Evolutionary conservation across 2,329 filamentous ascomycete species (phyloP).

Genomic region (Clonostachys chloroleuca): DNA sequence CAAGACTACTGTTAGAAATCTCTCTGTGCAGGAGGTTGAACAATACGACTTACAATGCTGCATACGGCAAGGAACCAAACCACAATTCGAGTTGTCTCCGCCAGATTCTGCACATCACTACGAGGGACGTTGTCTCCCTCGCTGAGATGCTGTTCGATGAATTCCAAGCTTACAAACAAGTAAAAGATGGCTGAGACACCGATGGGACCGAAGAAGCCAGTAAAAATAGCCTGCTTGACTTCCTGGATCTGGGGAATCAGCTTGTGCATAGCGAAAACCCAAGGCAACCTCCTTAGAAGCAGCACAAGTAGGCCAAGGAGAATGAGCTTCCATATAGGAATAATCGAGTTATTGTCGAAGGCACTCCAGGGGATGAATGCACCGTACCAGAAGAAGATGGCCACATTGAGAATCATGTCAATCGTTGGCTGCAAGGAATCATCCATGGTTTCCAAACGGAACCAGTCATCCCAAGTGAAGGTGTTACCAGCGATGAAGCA

Average conservation of each 20-base stretch:
- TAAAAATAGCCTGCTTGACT: conserved; percentile 71
- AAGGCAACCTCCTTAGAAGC: conserved; percentile 71
- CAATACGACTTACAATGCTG: conserved; percentile 62
- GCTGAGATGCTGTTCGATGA: conserved; percentile 49
- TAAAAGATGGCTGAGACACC: conserved; percentile 91
- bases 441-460: conserved; percentile 81
- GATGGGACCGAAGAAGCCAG: conserved; percentile 91
- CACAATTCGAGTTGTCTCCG: conserved; percentile 64
- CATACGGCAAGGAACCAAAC: conserved; percentile 86
- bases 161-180: conserved; percentile 76
- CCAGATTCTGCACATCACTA: conserved; percentile 60
- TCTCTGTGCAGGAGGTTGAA: not conserved
- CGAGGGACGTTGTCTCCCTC: conserved; percentile 55
- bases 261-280: conserved; percentile 69
- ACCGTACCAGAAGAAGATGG: conserved; percentile 88
- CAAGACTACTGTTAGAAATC: not conserved
- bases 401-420: conserved; percentile 88
- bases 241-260: conserved; percentile 76
- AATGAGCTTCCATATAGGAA: conserved; percentile 71
- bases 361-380: conserved; percentile 76
- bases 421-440: conserved; percentile 93
- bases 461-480: conserved; percentile 95
- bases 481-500: conserved; percentile 90
- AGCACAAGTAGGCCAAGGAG: conserved; percentile 72
- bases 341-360: conserved; percentile 63